Evolutionary conservation across 164 flowering plant species (phyloP).

Genomic region (Houttuynia cordata): DNA sequence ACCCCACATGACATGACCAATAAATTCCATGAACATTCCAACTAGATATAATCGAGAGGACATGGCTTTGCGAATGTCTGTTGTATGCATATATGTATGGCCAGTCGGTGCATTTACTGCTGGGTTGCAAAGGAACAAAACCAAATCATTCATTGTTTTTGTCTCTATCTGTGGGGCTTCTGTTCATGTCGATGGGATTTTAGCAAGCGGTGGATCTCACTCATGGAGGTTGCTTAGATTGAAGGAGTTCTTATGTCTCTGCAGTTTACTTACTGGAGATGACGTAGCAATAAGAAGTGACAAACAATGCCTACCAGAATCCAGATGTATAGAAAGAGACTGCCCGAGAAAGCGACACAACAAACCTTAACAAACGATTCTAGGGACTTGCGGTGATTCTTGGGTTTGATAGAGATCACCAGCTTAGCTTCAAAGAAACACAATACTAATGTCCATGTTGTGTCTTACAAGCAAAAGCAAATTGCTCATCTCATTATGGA

Average conservation of each 20-base stretch:
- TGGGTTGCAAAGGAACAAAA: too few relatives aligned
- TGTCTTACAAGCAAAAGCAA: conserved; percentile 8
- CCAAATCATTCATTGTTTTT: too few relatives aligned
- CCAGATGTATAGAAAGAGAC: not conserved
- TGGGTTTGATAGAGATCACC: not conserved
- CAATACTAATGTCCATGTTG: not conserved
- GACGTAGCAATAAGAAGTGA: not conserved
- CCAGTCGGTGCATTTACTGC: too few relatives aligned
- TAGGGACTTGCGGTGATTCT: not conserved
- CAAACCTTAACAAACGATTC: not conserved
- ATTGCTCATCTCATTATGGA: not conserved
- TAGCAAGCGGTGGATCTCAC: too few relatives aligned
- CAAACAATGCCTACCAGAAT: not conserved
- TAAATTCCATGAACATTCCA: too few relatives aligned
- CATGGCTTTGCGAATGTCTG: too few relatives aligned
- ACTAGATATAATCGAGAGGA: too few relatives aligned
- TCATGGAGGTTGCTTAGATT: too few relatives aligned
- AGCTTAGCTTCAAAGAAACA: conserved; percentile 7
- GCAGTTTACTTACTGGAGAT: not conserved
- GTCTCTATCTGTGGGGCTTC: too few relatives aligned
- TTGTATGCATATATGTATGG: too few relatives aligned
- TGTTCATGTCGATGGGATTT: too few relatives aligned
- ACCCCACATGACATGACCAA: not conserved
- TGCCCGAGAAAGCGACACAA: not conserved
- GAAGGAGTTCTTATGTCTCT: too few relatives aligned